These are phyloP conservation scores for Tuber calosporum DNA, from an alignment of 495 filamentous ascomycete genomes.

Conservation along the genomic window DNA sequence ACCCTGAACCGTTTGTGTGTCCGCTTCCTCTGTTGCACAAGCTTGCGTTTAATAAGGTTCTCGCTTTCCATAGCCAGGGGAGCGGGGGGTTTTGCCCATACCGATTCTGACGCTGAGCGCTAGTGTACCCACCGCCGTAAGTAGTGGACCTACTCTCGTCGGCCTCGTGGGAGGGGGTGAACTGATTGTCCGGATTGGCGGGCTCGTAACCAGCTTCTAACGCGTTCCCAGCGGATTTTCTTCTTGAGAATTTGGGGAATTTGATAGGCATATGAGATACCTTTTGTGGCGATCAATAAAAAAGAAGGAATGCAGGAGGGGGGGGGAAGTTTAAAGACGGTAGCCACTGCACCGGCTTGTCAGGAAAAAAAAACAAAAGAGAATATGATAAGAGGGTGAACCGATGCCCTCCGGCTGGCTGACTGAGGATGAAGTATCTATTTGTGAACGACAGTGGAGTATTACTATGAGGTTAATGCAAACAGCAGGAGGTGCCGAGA, in stretches of 20 bases:
- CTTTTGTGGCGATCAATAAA: conserved; percentile 32
- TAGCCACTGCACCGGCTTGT: conserved; percentile 22
- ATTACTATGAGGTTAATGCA: conserved; percentile 29
- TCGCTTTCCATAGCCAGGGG: conserved; percentile 30
- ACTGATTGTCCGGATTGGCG: conserved; percentile 36
- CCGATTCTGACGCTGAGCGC: conserved; percentile 38
- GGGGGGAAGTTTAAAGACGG: background rate
- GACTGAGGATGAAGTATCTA: conserved; percentile 31
- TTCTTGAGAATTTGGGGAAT: conserved; percentile 59
- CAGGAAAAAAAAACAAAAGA: conserved; percentile 30
- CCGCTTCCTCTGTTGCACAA: conserved; percentile 26
- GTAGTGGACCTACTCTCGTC: conserved; percentile 15
- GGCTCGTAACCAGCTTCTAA: conserved; percentile 49
- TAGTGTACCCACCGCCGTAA: conserved; percentile 32
- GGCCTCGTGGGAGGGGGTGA: conserved; percentile 28
- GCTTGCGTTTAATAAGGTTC: conserved; percentile 32
- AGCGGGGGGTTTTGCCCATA: conserved; percentile 36
- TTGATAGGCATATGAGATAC: conserved; percentile 57
- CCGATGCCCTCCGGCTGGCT: conserved; percentile 25
- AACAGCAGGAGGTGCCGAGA: conserved; percentile 26
- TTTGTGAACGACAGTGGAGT: conserved; percentile 35
- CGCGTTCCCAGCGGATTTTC: conserved; percentile 61
- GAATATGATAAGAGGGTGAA: conserved; percentile 13
- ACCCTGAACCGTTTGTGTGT: conserved; percentile 37
- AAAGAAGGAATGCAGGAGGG: conserved; percentile 17